These are phyloP conservation scores for Hysterium pulicare DNA, from an alignment of 2,329 filamentous ascomycete species.

Conservation along the genomic window DNA sequence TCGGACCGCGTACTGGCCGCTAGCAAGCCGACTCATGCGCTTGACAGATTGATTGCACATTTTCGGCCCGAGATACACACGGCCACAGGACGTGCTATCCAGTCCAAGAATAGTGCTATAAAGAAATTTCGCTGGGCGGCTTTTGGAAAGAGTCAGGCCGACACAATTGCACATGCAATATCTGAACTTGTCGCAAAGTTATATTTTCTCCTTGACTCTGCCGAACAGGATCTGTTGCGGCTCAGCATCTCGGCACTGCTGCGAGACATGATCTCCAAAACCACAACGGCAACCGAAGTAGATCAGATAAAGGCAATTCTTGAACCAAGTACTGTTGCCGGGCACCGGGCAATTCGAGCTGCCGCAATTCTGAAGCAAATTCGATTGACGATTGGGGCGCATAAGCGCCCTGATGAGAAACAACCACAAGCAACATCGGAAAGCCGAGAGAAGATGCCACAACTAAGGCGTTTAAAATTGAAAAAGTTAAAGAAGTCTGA, in stretches of 20 bases:
- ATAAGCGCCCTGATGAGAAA: neutral
- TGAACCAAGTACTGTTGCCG: neutral
- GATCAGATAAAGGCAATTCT: neutral
- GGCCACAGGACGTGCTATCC: too few relatives aligned
- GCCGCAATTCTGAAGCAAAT: slow-evolving; percentile 4
- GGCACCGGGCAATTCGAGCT: neutral
- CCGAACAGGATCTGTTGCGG: neutral
- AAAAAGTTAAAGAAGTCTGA: neutral
- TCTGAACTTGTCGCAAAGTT: neutral
- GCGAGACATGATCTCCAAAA: slow-evolving; percentile 1
- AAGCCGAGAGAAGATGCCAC: neutral
- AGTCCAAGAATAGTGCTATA: neutral
- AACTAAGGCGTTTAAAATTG: too few relatives aligned
- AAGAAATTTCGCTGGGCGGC: slow-evolving; percentile 3
- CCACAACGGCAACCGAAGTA: neutral
- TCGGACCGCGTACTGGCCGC: too few relatives aligned
- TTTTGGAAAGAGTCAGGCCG: slow-evolving; percentile 1
- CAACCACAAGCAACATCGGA: neutral
- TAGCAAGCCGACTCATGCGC: too few relatives aligned
- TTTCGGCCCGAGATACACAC: too few relatives aligned
- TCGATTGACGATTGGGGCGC: neutral
- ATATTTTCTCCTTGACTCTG: neutral
- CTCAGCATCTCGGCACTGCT: neutral
- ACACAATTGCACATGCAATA: neutral
- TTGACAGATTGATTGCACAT: too few relatives aligned